A percentile compares a stretch with the other conserved stretches of the same genome.
Conservation (phyloP, 371 early-diverging fungal genomes). For the Coemansia sp. region DNA sequence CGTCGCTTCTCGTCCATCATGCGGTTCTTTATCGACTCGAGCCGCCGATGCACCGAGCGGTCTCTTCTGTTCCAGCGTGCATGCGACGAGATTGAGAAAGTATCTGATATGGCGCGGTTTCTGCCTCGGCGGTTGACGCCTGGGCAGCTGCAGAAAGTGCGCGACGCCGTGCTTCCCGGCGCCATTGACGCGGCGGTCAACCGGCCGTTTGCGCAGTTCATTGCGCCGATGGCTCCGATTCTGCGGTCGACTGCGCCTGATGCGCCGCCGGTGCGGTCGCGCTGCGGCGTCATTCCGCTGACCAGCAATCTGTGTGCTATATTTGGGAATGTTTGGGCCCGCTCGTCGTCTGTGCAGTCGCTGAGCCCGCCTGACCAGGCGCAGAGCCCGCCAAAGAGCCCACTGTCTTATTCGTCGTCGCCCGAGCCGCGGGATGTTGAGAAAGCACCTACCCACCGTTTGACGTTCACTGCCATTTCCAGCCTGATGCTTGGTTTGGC, state of each 20-base stretch:
- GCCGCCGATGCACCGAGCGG: background rate
- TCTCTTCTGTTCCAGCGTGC: constrained; percentile 25
- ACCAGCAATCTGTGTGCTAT: constrained; percentile 40
- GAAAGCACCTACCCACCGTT: constrained; percentile 20
- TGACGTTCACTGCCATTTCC: constrained; percentile 33
- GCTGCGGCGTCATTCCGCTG: constrained; percentile 18
- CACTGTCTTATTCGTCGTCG: background rate
- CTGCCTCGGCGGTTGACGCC: constrained; percentile 28
- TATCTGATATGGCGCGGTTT: constrained; percentile 36
- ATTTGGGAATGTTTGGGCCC: constrained; percentile 12
- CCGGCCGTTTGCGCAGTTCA: constrained; percentile 21
- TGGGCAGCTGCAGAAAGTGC: constrained; percentile 11
- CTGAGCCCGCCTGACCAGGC: background rate
- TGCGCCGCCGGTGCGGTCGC: background rate
- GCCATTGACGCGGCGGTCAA: constrained; percentile 27
- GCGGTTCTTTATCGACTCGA: constrained; percentile 1
- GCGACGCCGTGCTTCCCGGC: constrained; percentile 26
- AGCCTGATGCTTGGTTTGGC: constrained; percentile 23
- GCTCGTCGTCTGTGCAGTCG: background rate
- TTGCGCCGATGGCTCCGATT: constrained; percentile 7
- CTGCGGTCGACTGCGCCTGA: background rate
- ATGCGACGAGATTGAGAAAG: constrained; percentile 20
- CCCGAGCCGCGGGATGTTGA: background rate
- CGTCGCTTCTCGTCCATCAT: background rate
- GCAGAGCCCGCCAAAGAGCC: background rate